Evolutionary conservation across 1,284 basidiomycete genomes (phyloP).

Genomic region (Irpex sp.): DNA sequence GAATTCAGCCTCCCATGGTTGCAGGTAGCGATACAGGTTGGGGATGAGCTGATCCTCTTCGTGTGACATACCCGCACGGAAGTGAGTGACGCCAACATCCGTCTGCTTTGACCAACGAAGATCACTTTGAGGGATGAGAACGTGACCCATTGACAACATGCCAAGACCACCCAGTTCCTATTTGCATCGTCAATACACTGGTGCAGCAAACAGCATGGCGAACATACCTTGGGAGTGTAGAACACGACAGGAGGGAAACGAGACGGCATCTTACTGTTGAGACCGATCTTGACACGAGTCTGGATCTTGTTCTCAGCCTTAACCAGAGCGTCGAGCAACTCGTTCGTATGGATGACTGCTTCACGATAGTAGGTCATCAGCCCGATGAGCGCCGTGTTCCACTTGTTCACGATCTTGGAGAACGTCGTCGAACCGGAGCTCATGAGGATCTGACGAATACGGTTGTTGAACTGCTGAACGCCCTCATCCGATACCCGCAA

Average conservation of each 20-base stretch:
- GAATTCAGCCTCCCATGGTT: slow-evolving; percentile 99
- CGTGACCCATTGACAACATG: slow-evolving; percentile 99
- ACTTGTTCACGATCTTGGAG: slow-evolving; percentile 99
- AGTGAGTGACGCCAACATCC: slow-evolving; percentile 94
- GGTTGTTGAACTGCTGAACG: slow-evolving; percentile 94
- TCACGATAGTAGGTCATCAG: slow-evolving; percentile 99
- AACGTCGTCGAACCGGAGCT: slow-evolving; percentile 98
- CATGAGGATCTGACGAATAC: slow-evolving; percentile 97
- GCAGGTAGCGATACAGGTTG: slow-evolving; percentile 95
- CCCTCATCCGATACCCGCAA: slow-evolving; percentile 95
- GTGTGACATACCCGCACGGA: slow-evolving; percentile 96
- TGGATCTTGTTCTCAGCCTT: slow-evolving; percentile 99
- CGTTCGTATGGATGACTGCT: slow-evolving; percentile 97
- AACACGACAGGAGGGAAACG: slow-evolving; percentile 98
- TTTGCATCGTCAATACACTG: slow-evolving; percentile 9
- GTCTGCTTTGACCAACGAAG: slow-evolving; percentile 98
- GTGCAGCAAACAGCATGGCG: not conserved
- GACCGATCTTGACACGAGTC: slow-evolving; percentile 97
- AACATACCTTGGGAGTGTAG: slow-evolving; percentile 79
- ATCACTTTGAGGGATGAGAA: slow-evolving; percentile 96
- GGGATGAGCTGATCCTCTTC: slow-evolving; percentile 95
- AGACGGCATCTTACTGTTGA: slow-evolving; percentile 99
- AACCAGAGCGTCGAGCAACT: slow-evolving; percentile 89
- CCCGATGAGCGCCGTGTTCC: slow-evolving; percentile 94
- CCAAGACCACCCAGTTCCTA: slow-evolving; percentile 94